These are phyloP conservation scores for Ustulina deusta DNA, from an alignment of 2,329 filamentous ascomycete genomes.

Conservation along the genomic window DNA sequence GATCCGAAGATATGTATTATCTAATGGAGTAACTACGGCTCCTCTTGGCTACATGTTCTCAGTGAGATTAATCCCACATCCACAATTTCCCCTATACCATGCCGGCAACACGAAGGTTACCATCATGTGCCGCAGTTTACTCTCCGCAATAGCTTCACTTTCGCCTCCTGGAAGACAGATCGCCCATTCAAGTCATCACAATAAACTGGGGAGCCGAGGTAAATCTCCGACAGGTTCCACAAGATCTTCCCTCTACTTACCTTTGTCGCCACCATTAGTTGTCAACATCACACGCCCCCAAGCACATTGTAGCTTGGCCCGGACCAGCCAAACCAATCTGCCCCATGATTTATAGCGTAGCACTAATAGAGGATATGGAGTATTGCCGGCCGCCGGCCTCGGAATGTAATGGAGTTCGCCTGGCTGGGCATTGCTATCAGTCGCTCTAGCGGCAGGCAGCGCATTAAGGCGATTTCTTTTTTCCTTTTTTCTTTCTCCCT, in stretches of 20 bases:
- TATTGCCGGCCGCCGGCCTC: conserved; percentile 28
- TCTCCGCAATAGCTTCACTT: background rate
- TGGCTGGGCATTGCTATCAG: background rate
- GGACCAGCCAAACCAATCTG: background rate
- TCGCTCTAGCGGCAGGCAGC: background rate
- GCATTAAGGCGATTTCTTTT: background rate
- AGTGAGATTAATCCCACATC: background rate
- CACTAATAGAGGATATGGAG: background rate
- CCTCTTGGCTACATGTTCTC: background rate
- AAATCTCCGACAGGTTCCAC: conserved; percentile 24
- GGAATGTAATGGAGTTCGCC: conserved; percentile 4
- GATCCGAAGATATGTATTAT: background rate
- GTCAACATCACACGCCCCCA: background rate
- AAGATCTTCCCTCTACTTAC: background rate
- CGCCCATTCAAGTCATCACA: background rate
- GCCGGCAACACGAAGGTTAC: background rate
- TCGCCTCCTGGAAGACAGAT: background rate
- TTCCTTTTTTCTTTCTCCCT: background rate
- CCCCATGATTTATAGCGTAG: background rate
- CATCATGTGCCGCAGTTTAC: background rate
- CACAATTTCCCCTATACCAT: background rate
- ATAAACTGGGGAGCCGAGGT: background rate
- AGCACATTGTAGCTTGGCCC: background rate
- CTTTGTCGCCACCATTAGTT: background rate
- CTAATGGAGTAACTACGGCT: background rate